Evolutionary conservation across 1,139 yeast genomes (phyloP).

Genomic region (Ogataea hybrid): DNA sequence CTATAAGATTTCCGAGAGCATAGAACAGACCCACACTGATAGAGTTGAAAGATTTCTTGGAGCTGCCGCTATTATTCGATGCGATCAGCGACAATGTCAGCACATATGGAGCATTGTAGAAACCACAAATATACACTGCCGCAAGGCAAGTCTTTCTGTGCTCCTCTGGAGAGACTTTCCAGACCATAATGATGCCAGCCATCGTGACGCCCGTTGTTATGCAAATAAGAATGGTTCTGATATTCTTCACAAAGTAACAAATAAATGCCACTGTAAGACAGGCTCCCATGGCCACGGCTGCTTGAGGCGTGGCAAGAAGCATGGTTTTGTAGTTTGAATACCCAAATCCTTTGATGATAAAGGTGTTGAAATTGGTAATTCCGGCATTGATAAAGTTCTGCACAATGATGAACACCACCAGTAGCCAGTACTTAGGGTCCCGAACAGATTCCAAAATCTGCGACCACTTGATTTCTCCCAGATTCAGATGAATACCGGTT

Average conservation of each 20-base stretch:
- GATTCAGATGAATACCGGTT: conserved; percentile 29
- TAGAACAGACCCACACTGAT: conserved; percentile 60
- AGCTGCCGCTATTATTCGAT: conserved; percentile 40
- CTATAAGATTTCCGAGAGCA: conserved; percentile 59
- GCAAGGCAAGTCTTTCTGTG: conserved; percentile 17
- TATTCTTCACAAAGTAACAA: conserved; percentile 13
- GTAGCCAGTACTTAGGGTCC: conserved; percentile 40
- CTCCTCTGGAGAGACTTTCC: conserved; percentile 11
- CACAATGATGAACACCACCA: conserved; percentile 35
- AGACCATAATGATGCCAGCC: conserved; percentile 22
- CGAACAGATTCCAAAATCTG: conserved; percentile 38
- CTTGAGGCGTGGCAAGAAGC: conserved; percentile 25
- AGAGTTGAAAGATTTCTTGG: conserved; percentile 59
- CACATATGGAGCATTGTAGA: conserved; percentile 21
- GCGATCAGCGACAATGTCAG: conserved; percentile 16
- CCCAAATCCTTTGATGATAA: conserved; percentile 26
- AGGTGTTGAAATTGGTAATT: conserved; percentile 28
- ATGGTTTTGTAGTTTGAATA: conserved; percentile 19
- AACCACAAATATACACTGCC: conserved; percentile 20
- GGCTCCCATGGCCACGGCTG: conserved; percentile 22
- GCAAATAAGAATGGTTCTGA: conserved; percentile 14
- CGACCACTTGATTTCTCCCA: conserved; percentile 20
- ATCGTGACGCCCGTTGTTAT: conserved; percentile 19
- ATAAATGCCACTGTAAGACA: conserved; percentile 15
- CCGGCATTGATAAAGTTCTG: conserved; percentile 41